phyloP scores from a whole-genome alignment of 2,329 filamentous ascomycete genomes.

The Alternaria viburni region DNA sequence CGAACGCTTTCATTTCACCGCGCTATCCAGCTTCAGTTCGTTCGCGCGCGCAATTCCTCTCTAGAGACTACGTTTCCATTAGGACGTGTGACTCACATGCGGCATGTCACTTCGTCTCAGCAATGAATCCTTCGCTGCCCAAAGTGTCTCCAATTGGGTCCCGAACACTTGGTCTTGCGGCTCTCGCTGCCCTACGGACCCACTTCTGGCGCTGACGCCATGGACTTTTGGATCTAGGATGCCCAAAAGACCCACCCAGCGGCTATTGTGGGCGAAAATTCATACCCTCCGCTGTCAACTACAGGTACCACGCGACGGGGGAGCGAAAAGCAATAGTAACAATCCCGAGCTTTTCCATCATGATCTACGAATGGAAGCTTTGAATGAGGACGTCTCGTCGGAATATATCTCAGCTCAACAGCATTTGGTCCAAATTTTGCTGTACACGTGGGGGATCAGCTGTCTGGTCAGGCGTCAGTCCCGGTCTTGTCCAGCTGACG shows the following conservation, averaged over 20 bases:
- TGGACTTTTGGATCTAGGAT: conserved; percentile 21
- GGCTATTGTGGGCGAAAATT: conserved; percentile 25
- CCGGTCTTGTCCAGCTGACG: not conserved
- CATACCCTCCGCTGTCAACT: not conserved
- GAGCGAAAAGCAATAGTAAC: not conserved
- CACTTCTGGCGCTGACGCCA: conserved; percentile 28
- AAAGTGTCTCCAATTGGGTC: conserved; percentile 32
- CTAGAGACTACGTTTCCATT: conserved; percentile 13
- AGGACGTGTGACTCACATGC: conserved; percentile 29
- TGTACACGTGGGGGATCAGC: not conserved
- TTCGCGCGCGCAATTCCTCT: conserved; percentile 8
- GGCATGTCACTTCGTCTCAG: conserved; percentile 10
- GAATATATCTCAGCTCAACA: not conserved
- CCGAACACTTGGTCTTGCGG: conserved; percentile 23
- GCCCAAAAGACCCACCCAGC: conserved; percentile 33
- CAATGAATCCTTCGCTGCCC: conserved; percentile 29
- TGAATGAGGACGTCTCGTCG: not conserved
- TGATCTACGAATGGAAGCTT: not conserved
- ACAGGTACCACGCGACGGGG: conserved; percentile 10
- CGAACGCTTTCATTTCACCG: not conserved
- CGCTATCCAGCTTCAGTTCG: conserved; percentile 17
- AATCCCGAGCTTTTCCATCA: not conserved
- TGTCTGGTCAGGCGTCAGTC: not conserved
- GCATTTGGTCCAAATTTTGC: not conserved
- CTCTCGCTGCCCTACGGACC: conserved; percentile 37